These are phyloP conservation scores for Saprolegnia parasitica DNA, from an alignment of 352 stramenopile genomes.

Conservation along the genomic window DNA sequence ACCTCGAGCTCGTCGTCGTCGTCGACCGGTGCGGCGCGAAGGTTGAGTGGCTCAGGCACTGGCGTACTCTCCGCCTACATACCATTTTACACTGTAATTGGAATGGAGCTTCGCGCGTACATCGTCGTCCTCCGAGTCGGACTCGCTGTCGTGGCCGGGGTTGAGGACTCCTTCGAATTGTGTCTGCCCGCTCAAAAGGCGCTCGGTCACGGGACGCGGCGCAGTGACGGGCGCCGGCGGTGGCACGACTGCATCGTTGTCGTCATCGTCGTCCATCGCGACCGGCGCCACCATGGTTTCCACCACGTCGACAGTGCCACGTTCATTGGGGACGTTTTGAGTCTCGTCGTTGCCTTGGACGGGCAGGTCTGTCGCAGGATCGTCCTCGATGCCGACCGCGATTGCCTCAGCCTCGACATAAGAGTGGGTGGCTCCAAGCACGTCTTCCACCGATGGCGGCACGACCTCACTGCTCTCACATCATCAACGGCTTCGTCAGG, in stretches of 20 bases:
- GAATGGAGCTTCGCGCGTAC: neutral
- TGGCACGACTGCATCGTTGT: neutral
- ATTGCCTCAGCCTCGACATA: neutral
- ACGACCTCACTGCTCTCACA: neutral
- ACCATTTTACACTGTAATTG: neutral
- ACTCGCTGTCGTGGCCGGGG: slow-evolving; percentile 24
- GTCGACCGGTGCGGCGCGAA: neutral
- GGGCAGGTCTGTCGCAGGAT: neutral
- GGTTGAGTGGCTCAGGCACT: slow-evolving; percentile 6
- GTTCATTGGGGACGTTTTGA: no score
- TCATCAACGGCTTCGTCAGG: neutral
- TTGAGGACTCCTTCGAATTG: neutral
- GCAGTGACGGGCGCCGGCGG: no score
- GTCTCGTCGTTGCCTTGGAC: no score
- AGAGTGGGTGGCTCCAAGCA: no score
- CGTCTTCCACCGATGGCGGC: no score
- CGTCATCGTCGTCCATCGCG: neutral
- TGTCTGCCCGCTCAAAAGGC: no score
- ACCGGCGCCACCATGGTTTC: neutral
- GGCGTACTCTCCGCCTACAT: neutral
- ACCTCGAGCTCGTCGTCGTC: slow-evolving; percentile 28
- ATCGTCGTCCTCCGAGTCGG: slow-evolving; percentile 23
- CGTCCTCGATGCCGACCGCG: no score
- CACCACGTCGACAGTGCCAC: neutral
- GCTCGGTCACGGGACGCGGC: no score